Evolutionary conservation across 2,329 filamentous ascomycete genomes (phyloP), one percentile per base, ranked within the genome.

Genomic region (Pyrenochaeta sp.): DNA sequence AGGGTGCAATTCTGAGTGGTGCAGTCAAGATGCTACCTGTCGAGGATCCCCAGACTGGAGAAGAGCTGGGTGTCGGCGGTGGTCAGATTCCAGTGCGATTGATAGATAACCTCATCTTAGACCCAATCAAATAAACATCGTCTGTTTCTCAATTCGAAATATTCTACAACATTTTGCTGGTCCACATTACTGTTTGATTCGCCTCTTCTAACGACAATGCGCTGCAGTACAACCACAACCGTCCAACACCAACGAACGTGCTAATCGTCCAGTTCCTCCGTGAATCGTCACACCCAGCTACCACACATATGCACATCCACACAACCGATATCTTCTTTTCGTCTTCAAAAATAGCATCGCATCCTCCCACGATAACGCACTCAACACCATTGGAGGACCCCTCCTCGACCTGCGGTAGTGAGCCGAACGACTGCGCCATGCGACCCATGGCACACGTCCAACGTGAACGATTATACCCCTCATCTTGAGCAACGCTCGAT

Each of bases 21-120:
- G 94, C 94, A 0, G 77, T 99, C 44, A 94, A 89, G 74, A 96
- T 99, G 87, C 68, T 90, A 31, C 88, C 91, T 0, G 76, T 96
- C 2, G 89, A 95, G 65, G 79, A 83, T 37, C 79, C 86, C 1
- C 79, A 77, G 35, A 74, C 83, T 5, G 88, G 81, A 0, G 92
- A 97, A 69, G 85, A 91, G 54, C 71, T 78, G 19, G 83, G 82
- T 3, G 71, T 92, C 18, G 91, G 91, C 3, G 84, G 82, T 41
- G 86, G 84, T 3, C 86, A 87, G 1, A 89, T 89, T 11, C 69
- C 85, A 1, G 94, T 99, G 34, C 81, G 94, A 50, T 75, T 99
- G 71, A 96, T 99, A 68, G 94, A 99, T 67, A 99, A 99, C 64
- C 86, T 97, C 54, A 86, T 96, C n/a, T 44, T 78, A 29, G 54